phyloP scores from a whole-genome alignment of 257 asterid species.

The Voacanga thouarsii region DNA sequence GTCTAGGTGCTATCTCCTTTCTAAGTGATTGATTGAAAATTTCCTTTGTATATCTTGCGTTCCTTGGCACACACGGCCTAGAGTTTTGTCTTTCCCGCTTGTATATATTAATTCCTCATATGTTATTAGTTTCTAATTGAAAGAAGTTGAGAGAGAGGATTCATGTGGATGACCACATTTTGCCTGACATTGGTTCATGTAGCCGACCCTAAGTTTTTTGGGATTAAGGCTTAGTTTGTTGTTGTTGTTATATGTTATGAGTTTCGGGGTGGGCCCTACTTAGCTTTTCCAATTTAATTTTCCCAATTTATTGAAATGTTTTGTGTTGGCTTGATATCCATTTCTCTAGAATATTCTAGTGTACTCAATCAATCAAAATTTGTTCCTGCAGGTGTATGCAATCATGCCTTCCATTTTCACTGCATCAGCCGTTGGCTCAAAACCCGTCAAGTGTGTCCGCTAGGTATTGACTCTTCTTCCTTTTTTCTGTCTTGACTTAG shows the following conservation, averaged over 20 bases:
- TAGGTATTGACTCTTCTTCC: conserved; percentile 41
- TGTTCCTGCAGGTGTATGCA: conserved; percentile 59
- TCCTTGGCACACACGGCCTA: neutral
- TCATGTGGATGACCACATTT: no score
- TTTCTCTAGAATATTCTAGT: neutral
- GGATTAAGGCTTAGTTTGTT: no score
- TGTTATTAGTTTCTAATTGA: neutral
- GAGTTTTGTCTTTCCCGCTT: neutral
- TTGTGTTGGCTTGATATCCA: neutral
- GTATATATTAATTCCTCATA: neutral
- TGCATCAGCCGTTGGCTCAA: conserved; percentile 98
- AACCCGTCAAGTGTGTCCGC: conserved; percentile 93
- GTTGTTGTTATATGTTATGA: neutral
- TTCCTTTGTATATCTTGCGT: neutral
- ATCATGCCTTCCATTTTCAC: conserved; percentile 91
- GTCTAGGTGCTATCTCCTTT: neutral
- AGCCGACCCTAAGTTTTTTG: no score
- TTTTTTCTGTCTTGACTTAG: neutral
- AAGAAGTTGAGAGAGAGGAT: no score
- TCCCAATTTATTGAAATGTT: neutral
- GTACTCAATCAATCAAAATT: neutral
- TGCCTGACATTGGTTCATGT: no score
- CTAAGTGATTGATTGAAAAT: neutral
- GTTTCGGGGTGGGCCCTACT: neutral
- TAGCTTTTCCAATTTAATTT: neutral